phyloP scores from a whole-genome alignment of 2,329 filamentous ascomycete genomes.

The Ophidiomyces ophidiicola region DNA sequence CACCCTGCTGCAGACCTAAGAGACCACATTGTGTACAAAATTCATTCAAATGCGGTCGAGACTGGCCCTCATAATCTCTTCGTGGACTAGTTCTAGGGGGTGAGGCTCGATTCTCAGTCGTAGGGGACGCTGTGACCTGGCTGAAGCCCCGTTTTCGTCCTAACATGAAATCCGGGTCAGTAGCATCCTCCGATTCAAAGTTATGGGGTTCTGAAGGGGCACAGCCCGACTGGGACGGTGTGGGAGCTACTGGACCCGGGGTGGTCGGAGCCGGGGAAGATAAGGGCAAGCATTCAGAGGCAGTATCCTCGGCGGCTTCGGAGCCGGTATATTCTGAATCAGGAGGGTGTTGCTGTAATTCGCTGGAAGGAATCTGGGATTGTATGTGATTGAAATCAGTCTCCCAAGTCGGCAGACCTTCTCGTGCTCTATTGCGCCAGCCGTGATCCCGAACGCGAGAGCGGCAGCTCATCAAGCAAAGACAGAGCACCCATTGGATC shows the following conservation, averaged over 20 bases:
- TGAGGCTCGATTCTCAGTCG: not conserved
- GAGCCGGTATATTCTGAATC: conserved; percentile 14
- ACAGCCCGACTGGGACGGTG: conserved; percentile 17
- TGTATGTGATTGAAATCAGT: conserved; percentile 16
- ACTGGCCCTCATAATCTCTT: too few relatives aligned
- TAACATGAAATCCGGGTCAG: conserved; percentile 15
- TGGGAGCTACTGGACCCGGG: conserved; percentile 14
- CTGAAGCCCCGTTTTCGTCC: conserved; percentile 19
- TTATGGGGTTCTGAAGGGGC: conserved; percentile 9
- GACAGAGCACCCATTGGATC: conserved; percentile 17
- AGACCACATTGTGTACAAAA: conserved; percentile 14
- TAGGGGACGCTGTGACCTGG: conserved; percentile 17
- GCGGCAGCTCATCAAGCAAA: conserved; percentile 19
- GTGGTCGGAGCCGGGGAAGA: conserved; percentile 15
- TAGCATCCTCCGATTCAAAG: conserved; percentile 9
- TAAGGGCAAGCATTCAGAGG: conserved; percentile 13
- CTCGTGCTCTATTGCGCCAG: conserved; percentile 16
- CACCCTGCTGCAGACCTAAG: conserved; percentile 11
- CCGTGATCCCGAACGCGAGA: conserved; percentile 15
- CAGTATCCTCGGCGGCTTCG: too few relatives aligned
- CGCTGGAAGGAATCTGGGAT: conserved; percentile 16
- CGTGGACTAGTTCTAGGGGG: not conserved
- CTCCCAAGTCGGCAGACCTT: conserved; percentile 16
- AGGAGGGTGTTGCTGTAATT: conserved; percentile 16
- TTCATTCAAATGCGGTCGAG: not conserved